phyloP scores from a whole-genome alignment of 2,329 filamentous ascomycete genomes.

The Acrocalymma vagum region DNA sequence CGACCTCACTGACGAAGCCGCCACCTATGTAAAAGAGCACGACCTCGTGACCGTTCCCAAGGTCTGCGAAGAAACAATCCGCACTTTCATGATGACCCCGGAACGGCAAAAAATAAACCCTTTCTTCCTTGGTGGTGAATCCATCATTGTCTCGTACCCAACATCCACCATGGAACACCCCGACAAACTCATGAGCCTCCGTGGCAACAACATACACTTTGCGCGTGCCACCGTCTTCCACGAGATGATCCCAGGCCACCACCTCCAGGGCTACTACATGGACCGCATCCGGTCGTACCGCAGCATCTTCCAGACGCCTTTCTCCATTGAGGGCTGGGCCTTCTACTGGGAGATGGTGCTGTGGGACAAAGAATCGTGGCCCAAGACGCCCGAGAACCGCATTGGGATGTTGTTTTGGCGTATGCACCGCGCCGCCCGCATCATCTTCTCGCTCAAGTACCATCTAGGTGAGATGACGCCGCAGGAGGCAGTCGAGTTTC shows the following conservation, averaged over 20 bases:
- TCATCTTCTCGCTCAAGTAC: conserved; percentile 66
- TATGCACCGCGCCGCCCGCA: conserved; percentile 69
- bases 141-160: conserved; percentile 66
- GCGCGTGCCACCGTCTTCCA: conserved; percentile 68
- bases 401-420: conserved; percentile 70
- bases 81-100: conserved; percentile 66
- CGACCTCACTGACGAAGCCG: conserved; percentile 61
- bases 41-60: conserved; percentile 65
- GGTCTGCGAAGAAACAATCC: conserved; percentile 62
- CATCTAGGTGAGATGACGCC: conserved; percentile 64
- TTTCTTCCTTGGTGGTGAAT: conserved; percentile 66
- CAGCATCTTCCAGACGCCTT: conserved; percentile 63
- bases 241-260: conserved; percentile 68
- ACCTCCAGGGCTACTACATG: conserved; percentile 62
- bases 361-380: conserved; percentile 62
- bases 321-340: conserved; percentile 69
- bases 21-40: conserved; percentile 61
- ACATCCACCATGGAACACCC: conserved; percentile 61
- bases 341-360: conserved; percentile 70
- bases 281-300: conserved; percentile 60
- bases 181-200: conserved; percentile 67
- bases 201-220: conserved; percentile 67
- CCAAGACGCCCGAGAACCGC: conserved; percentile 59
- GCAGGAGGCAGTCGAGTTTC: conserved; percentile 64
- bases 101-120: conserved; percentile 63